phyloP scores from a whole-genome alignment of 305 asterid genomes.

The Ajuga reptans region DNA sequence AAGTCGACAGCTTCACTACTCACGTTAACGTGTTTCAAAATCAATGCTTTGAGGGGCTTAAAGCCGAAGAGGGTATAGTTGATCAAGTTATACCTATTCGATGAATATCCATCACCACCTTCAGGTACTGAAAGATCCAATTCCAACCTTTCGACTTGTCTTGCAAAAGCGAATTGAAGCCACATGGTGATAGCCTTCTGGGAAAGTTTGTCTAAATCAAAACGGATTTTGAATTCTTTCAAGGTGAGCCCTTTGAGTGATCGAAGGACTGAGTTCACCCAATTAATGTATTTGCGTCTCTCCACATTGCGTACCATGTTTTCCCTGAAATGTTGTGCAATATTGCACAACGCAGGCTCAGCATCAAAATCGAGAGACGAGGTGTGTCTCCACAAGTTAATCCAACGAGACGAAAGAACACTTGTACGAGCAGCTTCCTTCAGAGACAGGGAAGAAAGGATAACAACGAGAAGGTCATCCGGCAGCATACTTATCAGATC shows the following conservation, averaged over 20 bases:
- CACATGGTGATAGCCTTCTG: background rate
- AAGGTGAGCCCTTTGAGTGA: background rate
- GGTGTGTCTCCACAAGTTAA: background rate
- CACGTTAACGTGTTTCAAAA: background rate
- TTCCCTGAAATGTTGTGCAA: background rate
- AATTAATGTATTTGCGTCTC: background rate
- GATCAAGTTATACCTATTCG: background rate
- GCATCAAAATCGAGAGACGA: background rate
- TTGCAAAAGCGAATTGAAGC: slow-evolving; percentile 3
- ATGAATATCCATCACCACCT: no score
- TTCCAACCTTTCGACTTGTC: slow-evolving; percentile 2
- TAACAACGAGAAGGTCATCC: background rate
- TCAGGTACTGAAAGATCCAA: background rate
- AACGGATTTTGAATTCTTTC: background rate
- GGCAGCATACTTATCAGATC: background rate
- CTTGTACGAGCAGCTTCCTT: background rate
- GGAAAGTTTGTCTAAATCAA: background rate
- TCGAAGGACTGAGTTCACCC: slow-evolving; percentile 1
- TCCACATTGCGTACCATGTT: background rate
- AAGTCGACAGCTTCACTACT: background rate
- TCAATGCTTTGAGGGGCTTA: background rate
- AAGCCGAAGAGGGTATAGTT: background rate
- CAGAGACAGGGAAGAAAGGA: background rate
- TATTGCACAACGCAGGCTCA: background rate
- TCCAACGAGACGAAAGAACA: slow-evolving; percentile 9